Evolutionary conservation across 2,329 filamentous ascomycete species (phyloP).

Genomic region (Paramyrothecium sp.): DNA sequence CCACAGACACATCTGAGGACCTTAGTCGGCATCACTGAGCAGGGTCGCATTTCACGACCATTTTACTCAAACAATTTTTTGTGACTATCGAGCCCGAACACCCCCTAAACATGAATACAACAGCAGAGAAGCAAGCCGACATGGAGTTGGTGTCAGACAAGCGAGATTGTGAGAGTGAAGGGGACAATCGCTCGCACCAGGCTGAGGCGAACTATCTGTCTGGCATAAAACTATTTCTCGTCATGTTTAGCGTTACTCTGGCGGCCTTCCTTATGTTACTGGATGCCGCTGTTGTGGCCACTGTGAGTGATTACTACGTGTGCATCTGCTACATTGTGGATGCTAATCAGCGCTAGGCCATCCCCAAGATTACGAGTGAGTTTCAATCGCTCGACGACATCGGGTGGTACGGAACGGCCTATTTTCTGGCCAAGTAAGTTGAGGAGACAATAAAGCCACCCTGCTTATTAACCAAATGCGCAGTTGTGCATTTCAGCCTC

Average conservation of each 20-base stretch:
- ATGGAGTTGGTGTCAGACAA: too few species aligned
- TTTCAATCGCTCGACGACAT: slow-evolving; percentile 24
- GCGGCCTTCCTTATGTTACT: not conserved
- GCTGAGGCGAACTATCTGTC: not conserved
- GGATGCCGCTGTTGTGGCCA: not conserved
- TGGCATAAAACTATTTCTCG: not conserved
- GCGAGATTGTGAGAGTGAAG: too few species aligned
- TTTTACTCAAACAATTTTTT: too few species aligned
- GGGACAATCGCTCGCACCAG: too few species aligned
- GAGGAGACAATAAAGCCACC: too few species aligned
- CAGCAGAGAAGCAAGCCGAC: too few species aligned
- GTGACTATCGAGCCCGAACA: too few species aligned
- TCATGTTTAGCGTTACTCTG: not conserved
- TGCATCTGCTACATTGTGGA: not conserved
- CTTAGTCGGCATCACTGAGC: too few species aligned
- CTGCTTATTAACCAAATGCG: too few species aligned
- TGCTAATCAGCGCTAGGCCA: slow-evolving; percentile 8
- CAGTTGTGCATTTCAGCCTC: slow-evolving; percentile 8
- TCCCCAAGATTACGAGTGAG: slow-evolving; percentile 28
- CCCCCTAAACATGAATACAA: too few species aligned
- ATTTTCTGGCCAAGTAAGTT: slow-evolving; percentile 30
- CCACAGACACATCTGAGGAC: too few species aligned
- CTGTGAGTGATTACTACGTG: not conserved
- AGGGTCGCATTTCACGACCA: too few species aligned
- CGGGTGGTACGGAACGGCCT: slow-evolving; percentile 30